Evolutionary conservation across 305 asterid species (phyloP).

Genomic region (Plantago rigida): DNA sequence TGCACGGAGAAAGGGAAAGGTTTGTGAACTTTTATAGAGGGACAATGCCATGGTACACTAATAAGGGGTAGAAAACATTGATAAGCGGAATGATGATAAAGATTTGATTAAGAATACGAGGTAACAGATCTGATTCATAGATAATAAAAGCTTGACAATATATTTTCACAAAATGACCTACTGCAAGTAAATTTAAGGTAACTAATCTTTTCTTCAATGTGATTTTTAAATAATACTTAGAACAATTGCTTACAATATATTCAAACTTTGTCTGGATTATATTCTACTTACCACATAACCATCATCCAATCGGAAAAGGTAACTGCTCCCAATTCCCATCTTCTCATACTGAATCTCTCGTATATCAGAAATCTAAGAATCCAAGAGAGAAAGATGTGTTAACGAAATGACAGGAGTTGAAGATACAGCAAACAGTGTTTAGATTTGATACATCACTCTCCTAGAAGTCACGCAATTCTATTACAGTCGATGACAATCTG

Average conservation of each 20-base stretch:
- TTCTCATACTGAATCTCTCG: constrained; percentile 83
- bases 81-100: constrained; percentile 5
- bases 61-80: constrained; percentile 1
- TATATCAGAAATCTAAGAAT: constrained; percentile 76
- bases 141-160: too few relatives aligned
- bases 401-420: constrained; percentile 18
- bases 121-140: background rate
- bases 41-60: constrained; percentile 6
- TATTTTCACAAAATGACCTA: too few relatives aligned
- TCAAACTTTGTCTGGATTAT: constrained; percentile 5
- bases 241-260: background rate
- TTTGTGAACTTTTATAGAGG: background rate
- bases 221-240: too few relatives aligned
- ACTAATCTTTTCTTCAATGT: too few relatives aligned
- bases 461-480: background rate
- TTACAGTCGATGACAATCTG: too few relatives aligned
- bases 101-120: background rate
- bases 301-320: constrained; percentile 95
- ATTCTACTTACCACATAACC: constrained; percentile 81
- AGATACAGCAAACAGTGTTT: background rate
- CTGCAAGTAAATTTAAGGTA: too few relatives aligned
- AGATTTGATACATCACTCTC: constrained; percentile 1
- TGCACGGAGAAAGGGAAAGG: background rate
- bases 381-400: constrained; percentile 9
- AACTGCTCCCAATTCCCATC: constrained; percentile 99